These are phyloP conservation scores for Kodamaea hsintzibuensis DNA, from an alignment of 805 yeast species.

Conservation along the genomic window DNA sequence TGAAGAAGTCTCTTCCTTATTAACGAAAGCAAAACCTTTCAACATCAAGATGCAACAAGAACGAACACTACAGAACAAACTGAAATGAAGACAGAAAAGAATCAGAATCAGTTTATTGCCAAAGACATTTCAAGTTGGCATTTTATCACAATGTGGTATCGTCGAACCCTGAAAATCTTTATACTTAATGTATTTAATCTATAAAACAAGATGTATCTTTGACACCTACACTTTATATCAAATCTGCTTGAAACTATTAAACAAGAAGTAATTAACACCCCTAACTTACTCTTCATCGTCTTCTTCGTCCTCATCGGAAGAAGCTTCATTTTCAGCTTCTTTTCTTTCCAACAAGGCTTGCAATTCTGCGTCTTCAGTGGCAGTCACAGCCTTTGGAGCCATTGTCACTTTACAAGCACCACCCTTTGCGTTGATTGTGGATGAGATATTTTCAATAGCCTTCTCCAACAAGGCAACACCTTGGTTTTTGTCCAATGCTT, in stretches of 20 bases:
- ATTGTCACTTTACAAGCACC: slow-evolving; percentile 91
- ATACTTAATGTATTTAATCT: background rate
- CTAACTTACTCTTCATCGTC: slow-evolving; percentile 16
- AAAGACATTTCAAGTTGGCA: background rate
- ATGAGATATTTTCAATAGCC: slow-evolving; percentile 77
- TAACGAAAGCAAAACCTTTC: background rate
- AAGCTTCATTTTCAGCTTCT: slow-evolving; percentile 84
- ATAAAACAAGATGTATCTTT: background rate
- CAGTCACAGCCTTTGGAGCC: slow-evolving; percentile 99
- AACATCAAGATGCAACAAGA: background rate
- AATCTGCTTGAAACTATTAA: slow-evolving; percentile 1
- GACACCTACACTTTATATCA: background rate
- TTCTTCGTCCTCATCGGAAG: slow-evolving; percentile 74
- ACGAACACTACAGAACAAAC: no score
- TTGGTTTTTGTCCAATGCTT: slow-evolving; percentile 85
- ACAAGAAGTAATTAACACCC: background rate
- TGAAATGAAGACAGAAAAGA: background rate
- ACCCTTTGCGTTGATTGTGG: slow-evolving; percentile 67
- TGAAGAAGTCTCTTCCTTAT: slow-evolving; percentile 31
- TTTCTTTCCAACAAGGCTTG: slow-evolving; percentile 93
- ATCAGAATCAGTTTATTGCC: background rate
- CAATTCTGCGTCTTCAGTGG: slow-evolving; percentile 96
- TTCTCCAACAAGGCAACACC: slow-evolving; percentile 78
- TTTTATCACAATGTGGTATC: background rate
- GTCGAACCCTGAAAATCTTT: background rate